Evolutionary conservation across 306 rosid genomes (phyloP).

Genomic region (Canavalia gladiata): DNA sequence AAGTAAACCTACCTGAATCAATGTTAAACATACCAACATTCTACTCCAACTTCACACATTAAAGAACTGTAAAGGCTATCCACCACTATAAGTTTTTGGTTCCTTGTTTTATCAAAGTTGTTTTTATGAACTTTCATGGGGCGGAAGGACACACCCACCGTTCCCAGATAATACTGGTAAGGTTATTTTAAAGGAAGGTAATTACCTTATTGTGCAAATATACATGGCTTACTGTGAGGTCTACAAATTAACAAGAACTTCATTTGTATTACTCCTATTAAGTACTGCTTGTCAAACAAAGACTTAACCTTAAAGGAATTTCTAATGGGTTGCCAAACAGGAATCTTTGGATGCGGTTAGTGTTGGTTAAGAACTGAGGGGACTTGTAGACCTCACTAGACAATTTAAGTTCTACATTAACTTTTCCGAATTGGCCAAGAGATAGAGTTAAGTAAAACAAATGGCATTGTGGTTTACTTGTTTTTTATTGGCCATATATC

Average conservation of each 20-base stretch:
- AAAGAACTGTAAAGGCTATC: neutral
- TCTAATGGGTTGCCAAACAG: neutral
- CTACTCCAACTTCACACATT: neutral
- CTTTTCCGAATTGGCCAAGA: neutral
- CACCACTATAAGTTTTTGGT: neutral
- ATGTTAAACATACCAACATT: neutral
- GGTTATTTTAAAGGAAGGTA: neutral
- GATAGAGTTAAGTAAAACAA: neutral
- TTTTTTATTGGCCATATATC: neutral
- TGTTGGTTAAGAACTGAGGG: neutral
- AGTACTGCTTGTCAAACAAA: neutral
- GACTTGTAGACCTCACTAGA: neutral
- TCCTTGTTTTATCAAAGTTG: neutral
- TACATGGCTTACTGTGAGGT: neutral
- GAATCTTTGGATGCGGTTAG: neutral
- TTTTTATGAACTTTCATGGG: neutral
- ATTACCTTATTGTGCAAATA: too few relatives aligned
- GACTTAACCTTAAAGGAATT: neutral
- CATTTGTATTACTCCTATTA: slow-evolving; percentile 6
- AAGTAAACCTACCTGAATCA: neutral
- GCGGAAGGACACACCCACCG: neutral
- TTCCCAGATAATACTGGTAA: neutral
- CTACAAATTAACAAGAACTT: neutral
- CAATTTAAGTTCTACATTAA: neutral
- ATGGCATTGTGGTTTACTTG: neutral